Evolutionary conservation across 176 grass and related monocot genomes (phyloP).

Genomic region (Urochloa ruziziensis): DNA sequence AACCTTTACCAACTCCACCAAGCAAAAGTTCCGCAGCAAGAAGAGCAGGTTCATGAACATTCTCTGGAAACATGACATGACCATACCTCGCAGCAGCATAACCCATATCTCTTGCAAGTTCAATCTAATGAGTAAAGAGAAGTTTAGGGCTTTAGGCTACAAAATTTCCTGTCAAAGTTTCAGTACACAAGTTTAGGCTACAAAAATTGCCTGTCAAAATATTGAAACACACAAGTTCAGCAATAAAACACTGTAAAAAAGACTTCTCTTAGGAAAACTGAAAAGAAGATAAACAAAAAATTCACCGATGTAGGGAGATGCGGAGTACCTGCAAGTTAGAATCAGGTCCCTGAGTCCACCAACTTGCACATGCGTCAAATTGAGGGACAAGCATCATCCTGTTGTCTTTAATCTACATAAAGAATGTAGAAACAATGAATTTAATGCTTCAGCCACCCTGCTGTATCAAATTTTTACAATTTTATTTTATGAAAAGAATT

Average conservation of each 20-base stretch:
- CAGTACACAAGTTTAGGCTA: constrained; percentile 27
- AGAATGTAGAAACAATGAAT: constrained; percentile 7
- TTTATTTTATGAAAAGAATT: constrained; percentile 19
- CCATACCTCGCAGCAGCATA: constrained; percentile 93
- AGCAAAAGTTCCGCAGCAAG: constrained; percentile 91
- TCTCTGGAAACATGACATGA: constrained; percentile 99
- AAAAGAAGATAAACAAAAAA: not conserved
- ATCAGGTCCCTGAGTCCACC: constrained; percentile 99
- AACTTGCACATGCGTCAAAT: constrained; percentile 97
- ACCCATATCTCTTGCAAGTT: constrained; percentile 94
- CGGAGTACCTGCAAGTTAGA: constrained; percentile 69
- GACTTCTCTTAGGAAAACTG: constrained; percentile 9
- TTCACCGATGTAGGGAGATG: not conserved
- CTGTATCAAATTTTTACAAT: not conserved
- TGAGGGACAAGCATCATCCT: constrained; percentile 69
- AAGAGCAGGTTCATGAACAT: constrained; percentile 93
- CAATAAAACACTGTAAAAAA: constrained; percentile 27
- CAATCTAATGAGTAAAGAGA: constrained; percentile 73
- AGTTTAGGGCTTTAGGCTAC: constrained; percentile 57
- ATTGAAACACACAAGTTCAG: constrained; percentile 39
- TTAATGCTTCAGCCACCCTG: not conserved
- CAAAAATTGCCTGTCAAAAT: constrained; percentile 45
- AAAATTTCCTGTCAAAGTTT: constrained; percentile 44
- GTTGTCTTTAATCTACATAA: constrained; percentile 57
- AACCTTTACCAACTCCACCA: constrained; percentile 90